Evolutionary conservation across 176 grass and related monocot genomes (phyloP).

Genomic region (bread wheat (Triticum aestivum)): IWGSC_CS_RefSeq_v2.1 NC_057804.1:67816071-67816570

Average conservation of each 20-base stretch:
- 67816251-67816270: conserved; percentile 4
- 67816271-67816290: background rate
- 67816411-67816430: background rate
- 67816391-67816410: conserved; percentile 7
- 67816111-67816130: background rate
- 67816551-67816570: conserved; percentile 5
- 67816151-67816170: conserved; percentile 6
- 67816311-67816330: conserved; percentile 24
- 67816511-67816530: conserved; percentile 14
- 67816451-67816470: background rate
- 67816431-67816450: conserved; percentile 15
- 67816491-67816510: conserved; percentile 28
- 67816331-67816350: background rate
- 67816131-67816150: conserved; percentile 15
- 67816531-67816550: background rate
- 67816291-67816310: conserved; percentile 22
- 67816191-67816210: conserved; percentile 9
- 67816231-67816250: conserved; percentile 12
- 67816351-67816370: conserved; percentile 21
- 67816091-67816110: conserved; percentile 2
- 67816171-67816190: conserved; percentile 10
- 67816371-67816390: conserved; percentile 12
- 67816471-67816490: background rate
- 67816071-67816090: conserved; percentile 47
- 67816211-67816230: conserved; percentile 24